phyloP scores from a whole-genome alignment of 2,329 filamentous ascomycete genomes.

The Rhytidhysteron rufulum region DNA sequence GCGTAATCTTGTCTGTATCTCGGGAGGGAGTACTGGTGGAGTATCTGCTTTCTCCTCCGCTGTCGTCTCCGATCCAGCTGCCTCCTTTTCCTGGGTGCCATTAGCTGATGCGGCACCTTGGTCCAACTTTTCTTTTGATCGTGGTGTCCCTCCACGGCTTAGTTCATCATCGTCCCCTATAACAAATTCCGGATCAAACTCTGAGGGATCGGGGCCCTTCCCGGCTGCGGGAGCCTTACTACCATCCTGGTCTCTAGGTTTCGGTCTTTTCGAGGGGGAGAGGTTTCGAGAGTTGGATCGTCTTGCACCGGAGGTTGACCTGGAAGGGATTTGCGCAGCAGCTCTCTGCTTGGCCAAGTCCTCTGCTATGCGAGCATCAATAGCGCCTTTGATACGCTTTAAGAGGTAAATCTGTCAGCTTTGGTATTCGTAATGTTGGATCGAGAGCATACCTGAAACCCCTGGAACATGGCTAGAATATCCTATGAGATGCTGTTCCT shows the following conservation, averaged over 20 bases:
- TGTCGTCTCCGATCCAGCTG: constrained; percentile 23
- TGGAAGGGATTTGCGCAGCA: constrained; percentile 41
- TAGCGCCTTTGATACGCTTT: constrained; percentile 76
- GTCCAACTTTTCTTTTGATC: constrained; percentile 40
- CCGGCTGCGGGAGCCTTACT: constrained; percentile 43
- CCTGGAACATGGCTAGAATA: constrained; percentile 32
- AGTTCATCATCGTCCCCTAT: constrained; percentile 77
- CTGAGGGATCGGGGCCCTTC: constrained; percentile 71
- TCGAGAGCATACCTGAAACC: constrained; percentile 19
- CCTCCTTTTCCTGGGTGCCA: constrained; percentile 26
- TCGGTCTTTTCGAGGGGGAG: constrained; percentile 33
- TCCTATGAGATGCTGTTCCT: constrained; percentile 11
- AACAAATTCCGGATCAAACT: constrained; percentile 82
- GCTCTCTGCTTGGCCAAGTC: constrained; percentile 77
- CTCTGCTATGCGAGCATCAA: constrained; percentile 84
- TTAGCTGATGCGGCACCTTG: constrained; percentile 17
- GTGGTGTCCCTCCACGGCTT: constrained; percentile 60
- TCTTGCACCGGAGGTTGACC: constrained; percentile 42
- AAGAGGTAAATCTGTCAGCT: constrained; percentile 18
- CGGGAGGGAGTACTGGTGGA: constrained; percentile 63
- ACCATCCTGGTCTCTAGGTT: constrained; percentile 29
- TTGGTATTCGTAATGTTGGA: not conserved
- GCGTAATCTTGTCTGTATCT: constrained; percentile 70
- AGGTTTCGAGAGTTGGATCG: constrained; percentile 43
- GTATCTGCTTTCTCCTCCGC: constrained; percentile 22